A percentile compares a stretch with the other conserved stretches of the same genome.
These are phyloP conservation scores for Mortierella claussenii DNA, from an alignment of 192 early-diverging fungal species.

Conservation along the genomic window DNA sequence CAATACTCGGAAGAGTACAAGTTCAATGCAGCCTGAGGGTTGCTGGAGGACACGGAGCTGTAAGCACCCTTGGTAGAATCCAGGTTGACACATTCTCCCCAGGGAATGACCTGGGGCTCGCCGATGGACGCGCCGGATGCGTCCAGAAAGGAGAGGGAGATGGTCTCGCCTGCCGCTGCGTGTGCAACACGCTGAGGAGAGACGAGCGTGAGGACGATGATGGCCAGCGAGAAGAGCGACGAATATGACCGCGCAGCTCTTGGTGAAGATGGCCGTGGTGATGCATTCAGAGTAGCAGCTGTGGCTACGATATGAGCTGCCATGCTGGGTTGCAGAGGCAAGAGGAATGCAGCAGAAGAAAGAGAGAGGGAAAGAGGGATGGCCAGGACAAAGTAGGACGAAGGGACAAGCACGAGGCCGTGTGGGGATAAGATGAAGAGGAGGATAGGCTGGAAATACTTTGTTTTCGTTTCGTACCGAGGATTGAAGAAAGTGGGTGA, in stretches of 20 bases:
- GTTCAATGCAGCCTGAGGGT: conserved; percentile 23
- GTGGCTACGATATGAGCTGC: no score
- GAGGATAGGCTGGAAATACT: no score
- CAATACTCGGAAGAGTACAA: conserved; percentile 4
- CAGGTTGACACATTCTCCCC: not conserved
- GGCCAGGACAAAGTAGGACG: no score
- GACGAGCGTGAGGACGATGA: conserved; percentile 4
- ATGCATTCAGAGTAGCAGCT: no score
- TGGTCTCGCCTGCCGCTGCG: not conserved
- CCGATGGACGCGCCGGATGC: not conserved
- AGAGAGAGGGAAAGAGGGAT: no score
- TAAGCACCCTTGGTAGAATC: not conserved
- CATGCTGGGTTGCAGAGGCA: no score
- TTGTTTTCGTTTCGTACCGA: no score
- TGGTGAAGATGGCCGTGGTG: not conserved
- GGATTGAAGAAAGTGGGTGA: no score
- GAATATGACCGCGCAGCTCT: not conserved
- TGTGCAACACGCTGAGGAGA: not conserved
- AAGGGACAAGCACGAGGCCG: no score
- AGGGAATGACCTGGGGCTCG: conserved; percentile 4
- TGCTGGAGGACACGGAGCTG: not conserved
- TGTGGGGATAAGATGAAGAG: no score
- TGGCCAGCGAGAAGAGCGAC: not conserved
- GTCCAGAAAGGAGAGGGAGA: conserved; percentile 18
- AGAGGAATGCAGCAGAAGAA: no score